Base-by-base conservation (phyloP, 2,329 filamentous ascomycete species). In the Lachnum nothofagi region DNA sequence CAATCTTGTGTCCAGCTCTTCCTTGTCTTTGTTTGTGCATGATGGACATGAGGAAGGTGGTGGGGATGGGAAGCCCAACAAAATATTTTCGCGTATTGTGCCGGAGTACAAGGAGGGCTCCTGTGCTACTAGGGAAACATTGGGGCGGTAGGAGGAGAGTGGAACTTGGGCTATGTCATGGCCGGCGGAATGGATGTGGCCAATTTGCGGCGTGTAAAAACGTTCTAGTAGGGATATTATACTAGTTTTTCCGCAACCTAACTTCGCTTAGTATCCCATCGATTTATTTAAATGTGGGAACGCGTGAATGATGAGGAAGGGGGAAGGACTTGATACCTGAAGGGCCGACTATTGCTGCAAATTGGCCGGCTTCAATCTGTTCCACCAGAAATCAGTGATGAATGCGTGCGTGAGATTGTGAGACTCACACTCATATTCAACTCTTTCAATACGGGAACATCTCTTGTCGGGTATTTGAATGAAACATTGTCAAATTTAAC, bases 81-180 rank as follows among this genome's bases (percentile, higher is more conserved):
- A 65, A 42, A 88, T 78, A 56, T 88, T 88, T 49, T 88, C 83
- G 7, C 78, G 75, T n/a, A 88, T 73, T 1, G 79, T 79, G 17
- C 76, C 74, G 60, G 80, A 78, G 62, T 87, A 89, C 0, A 90
- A 72, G 0, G 80, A 81, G 5, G 86, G 75, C 60, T 90, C 85
- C 65, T 90, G 86, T 4, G 83, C 78, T 0, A 90, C 86, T 0
- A 89, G 74, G 1, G 83, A 82, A 12, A 89, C 70, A 29, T 79
- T 68, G 44, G 73, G 71, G 27, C 86, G 77, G 62, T 88, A 88
- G n/a, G 73, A 68, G 52, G 74, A 74, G 0, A 84, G 72, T 44
- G 83, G 78, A 42, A 87, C 64, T 0, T 70, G 61, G 1, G 70
- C 64, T 37, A 88, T 78, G 55, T 83, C 73, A 42, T 71, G 69